Conservation (phyloP, 2,329 filamentous ascomycete species). For the Neodidymelliopsis sp. region DNA sequence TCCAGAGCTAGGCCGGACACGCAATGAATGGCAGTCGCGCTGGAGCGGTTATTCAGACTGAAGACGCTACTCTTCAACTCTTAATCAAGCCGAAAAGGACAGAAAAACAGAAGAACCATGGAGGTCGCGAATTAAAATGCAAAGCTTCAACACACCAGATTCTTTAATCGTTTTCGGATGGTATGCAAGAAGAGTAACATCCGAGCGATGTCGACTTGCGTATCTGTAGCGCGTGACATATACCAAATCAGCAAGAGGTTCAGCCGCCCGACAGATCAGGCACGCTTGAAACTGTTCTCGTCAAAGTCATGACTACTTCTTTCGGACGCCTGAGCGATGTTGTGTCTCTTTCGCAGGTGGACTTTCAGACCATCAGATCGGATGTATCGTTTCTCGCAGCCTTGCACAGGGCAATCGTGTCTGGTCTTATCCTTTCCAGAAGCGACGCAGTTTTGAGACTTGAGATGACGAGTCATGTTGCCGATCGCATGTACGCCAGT, state of each 20-base stretch:
- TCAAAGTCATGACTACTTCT: constrained; percentile 3
- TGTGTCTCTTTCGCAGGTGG: constrained; percentile 27
- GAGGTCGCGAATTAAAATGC: too few relatives aligned
- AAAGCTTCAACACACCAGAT: too few relatives aligned
- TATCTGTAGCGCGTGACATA: too few relatives aligned
- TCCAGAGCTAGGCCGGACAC: too few relatives aligned
- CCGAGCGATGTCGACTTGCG: too few relatives aligned
- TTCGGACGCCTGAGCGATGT: constrained; percentile 13
- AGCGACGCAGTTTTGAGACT: constrained; percentile 31
- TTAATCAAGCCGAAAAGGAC: too few relatives aligned
- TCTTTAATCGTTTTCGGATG: too few relatives aligned
- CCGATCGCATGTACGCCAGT: constrained; percentile 36
- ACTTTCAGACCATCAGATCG: constrained; percentile 36
- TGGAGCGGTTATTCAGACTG: too few relatives aligned
- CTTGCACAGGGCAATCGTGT: constrained; percentile 25
- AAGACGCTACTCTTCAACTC: too few relatives aligned
- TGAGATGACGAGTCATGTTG: constrained; percentile 40
- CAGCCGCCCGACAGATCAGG: neutral
- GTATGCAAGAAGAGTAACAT: too few relatives aligned
- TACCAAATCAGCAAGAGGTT: neutral
- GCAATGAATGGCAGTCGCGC: too few relatives aligned
- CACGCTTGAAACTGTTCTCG: constrained; percentile 2
- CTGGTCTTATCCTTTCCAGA: constrained; percentile 23
- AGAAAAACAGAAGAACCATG: too few relatives aligned
- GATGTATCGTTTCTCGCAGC: constrained; percentile 34